These are phyloP conservation scores for Pseudozyma hubeiensis DNA, from an alignment of 1,284 basidiomycete genomes.

Conservation along the genomic window DNA sequence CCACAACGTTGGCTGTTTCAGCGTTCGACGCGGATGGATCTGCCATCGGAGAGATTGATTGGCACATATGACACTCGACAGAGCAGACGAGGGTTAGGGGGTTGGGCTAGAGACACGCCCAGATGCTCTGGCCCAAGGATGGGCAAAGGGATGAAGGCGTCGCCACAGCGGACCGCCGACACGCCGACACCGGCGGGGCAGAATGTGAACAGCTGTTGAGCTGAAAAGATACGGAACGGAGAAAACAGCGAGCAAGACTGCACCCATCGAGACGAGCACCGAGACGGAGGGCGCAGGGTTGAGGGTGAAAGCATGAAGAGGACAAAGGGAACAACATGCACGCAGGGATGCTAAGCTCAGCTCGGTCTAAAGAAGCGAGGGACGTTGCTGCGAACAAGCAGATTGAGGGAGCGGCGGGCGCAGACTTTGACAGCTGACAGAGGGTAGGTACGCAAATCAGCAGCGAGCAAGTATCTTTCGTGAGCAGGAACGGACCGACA, in stretches of 20 bases:
- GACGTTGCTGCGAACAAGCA: too few relatives aligned
- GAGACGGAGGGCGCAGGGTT: conserved; percentile 6
- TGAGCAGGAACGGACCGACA: neutral
- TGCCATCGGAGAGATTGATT: neutral
- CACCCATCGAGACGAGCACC: neutral
- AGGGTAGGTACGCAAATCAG: too few relatives aligned
- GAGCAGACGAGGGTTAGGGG: neutral
- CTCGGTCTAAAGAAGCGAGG: too few relatives aligned
- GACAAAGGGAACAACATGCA: neutral
- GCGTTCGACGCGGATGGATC: neutral
- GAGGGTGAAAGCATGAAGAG: conserved; percentile 1
- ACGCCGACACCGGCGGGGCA: conserved; percentile 10
- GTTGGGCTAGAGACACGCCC: conserved; percentile 17
- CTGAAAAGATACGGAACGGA: neutral
- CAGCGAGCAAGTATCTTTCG: too few relatives aligned
- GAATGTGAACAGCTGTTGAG: too few relatives aligned
- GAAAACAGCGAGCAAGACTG: neutral
- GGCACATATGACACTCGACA: too few relatives aligned
- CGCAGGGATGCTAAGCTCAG: too few relatives aligned
- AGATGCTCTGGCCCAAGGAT: conserved; percentile 28
- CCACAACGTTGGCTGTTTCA: neutral
- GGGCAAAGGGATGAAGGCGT: neutral
- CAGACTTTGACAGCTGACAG: conserved; percentile 42
- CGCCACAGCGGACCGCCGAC: neutral
- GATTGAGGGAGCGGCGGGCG: conserved; percentile 12